Conservation (phyloP, 208 protist genomes). For the Strigomonas galati region DNA sequence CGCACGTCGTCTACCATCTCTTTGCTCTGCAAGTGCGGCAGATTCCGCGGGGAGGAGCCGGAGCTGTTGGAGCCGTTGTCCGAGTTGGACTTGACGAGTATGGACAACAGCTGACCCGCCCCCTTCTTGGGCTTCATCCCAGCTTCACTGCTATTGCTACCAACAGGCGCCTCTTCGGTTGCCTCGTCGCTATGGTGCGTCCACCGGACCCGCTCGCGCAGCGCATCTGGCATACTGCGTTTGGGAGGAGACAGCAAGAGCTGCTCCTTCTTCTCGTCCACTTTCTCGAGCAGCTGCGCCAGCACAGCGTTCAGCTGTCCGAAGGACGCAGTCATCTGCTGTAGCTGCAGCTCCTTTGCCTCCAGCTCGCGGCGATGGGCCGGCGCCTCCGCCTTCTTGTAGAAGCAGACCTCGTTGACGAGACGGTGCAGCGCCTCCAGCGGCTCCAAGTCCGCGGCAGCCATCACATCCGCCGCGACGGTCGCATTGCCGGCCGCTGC, state of each 20-base stretch:
- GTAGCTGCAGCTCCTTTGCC: neutral
- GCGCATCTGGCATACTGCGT: conserved; percentile 8
- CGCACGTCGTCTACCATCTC: too few relatives aligned
- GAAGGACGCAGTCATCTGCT: neutral
- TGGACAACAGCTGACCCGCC: too few relatives aligned
- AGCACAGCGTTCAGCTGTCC: neutral
- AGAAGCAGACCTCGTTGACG: conserved; percentile 18
- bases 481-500: too few relatives aligned
- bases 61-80: too few relatives aligned
- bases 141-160: too few relatives aligned
- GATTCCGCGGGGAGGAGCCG: too few relatives aligned
- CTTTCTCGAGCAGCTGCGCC: neutral
- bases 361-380: neutral
- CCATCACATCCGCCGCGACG: neutral
- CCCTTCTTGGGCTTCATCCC: too few relatives aligned
- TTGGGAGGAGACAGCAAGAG: neutral
- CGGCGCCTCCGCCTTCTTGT: conserved; percentile 33
- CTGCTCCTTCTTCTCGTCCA: neutral
- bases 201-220: neutral
- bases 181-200: too few relatives aligned
- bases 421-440: conserved; percentile 14
- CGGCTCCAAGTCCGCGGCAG: conserved; percentile 6
- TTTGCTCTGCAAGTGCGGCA: too few relatives aligned
- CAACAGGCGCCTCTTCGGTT: neutral
- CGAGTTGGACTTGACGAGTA: too few relatives aligned